Evolutionary conservation across 345 rosid species (phyloP).

Genomic region (Syzygium oleosum): DNA sequence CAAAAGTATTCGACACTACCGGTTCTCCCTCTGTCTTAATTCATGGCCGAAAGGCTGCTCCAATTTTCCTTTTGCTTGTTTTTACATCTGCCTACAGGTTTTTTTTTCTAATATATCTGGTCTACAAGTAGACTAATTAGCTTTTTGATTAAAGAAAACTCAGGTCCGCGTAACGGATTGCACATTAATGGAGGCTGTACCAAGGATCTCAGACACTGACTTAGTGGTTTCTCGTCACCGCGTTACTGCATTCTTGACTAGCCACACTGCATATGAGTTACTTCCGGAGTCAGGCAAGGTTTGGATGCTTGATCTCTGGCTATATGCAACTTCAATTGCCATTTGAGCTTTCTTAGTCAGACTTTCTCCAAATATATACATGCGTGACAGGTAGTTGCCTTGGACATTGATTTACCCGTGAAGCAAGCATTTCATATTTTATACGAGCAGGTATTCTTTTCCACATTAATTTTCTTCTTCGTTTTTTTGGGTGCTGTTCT

Average conservation of each 20-base stretch:
- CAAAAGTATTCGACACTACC: not conserved
- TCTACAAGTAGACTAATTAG: not conserved
- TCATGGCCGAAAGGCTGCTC: not conserved
- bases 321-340: not conserved
- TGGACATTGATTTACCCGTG: slow-evolving; percentile 92
- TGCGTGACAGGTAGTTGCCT: slow-evolving; percentile 70
- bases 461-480: not conserved
- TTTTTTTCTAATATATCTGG: not conserved
- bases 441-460: slow-evolving; percentile 68
- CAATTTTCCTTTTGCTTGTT: not conserved
- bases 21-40: not conserved
- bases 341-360: not conserved
- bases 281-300: slow-evolving; percentile 99
- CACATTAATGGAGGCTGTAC: slow-evolving; percentile 35
- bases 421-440: slow-evolving; percentile 98
- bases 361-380: not conserved
- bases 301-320: slow-evolving; percentile 25
- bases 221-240: slow-evolving; percentile 66
- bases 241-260: slow-evolving; percentile 57
- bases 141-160: not conserved
- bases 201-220: slow-evolving; percentile 55
- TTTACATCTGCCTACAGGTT: not conserved
- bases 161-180: slow-evolving; percentile 14
- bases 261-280: slow-evolving; percentile 82
- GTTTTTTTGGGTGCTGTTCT: not conserved